Percentiles rank a stretch among this genome's conserved stretches.
These are phyloP conservation scores for Globisporangium nodosum DNA, from an alignment of 352 stramenopile species.

Conservation along the genomic window DNA sequence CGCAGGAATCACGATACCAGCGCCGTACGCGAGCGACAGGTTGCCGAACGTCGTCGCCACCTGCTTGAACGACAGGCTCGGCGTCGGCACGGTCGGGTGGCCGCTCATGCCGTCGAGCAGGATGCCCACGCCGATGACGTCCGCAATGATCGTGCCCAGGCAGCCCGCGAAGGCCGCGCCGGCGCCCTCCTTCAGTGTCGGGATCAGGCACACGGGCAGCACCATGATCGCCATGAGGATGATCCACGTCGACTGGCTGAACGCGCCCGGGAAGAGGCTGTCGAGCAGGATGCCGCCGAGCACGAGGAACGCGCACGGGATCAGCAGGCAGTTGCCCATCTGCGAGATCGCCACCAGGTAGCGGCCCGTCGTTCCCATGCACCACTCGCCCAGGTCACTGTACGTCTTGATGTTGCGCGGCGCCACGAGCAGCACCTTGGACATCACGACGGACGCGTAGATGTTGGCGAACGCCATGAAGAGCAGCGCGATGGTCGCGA, in stretches of 20 bases:
- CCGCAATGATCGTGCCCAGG: slow-evolving; percentile 38
- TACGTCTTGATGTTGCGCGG: too few species aligned
- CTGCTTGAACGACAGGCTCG: too few species aligned
- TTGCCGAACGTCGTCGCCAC: too few species aligned
- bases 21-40: too few species aligned
- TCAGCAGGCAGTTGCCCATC: slow-evolving; percentile 24
- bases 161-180: slow-evolving; percentile 34
- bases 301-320: slow-evolving; percentile 41
- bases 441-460: slow-evolving; percentile 40
- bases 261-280: slow-evolving; percentile 44
- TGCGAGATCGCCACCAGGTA: too few species aligned
- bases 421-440: slow-evolving; percentile 30
- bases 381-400: too few species aligned
- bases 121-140: slow-evolving; percentile 28
- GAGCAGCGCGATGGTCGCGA: slow-evolving; percentile 34
- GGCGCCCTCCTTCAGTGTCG: slow-evolving; percentile 39
- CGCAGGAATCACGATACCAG: too few species aligned
- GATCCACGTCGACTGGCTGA: slow-evolving; percentile 38
- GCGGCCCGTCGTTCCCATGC: too few species aligned
- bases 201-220: slow-evolving; percentile 34
- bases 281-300: slow-evolving; percentile 34
- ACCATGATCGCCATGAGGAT: slow-evolving; percentile 43
- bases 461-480: slow-evolving; percentile 67
- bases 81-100: slow-evolving; percentile 8
- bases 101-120: slow-evolving; percentile 4